phyloP scores from a whole-genome alignment of 2,329 filamentous ascomycete genomes.

The Ophiostoma perfectum region DNA sequence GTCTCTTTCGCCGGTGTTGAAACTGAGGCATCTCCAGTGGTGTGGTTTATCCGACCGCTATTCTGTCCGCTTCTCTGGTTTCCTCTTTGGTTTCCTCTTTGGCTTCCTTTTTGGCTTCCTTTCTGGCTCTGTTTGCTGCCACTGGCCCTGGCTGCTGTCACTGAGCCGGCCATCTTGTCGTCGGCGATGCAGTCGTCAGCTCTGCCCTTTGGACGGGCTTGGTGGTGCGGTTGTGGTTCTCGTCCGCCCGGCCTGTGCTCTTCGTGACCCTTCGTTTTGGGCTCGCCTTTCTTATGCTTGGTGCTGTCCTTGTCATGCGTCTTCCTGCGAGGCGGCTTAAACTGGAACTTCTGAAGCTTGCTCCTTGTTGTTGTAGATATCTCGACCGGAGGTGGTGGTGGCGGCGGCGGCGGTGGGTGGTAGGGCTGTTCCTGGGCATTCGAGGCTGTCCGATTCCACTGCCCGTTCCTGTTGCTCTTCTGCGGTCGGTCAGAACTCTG shows the following conservation, averaged over 20 bases:
- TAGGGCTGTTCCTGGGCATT: slow-evolving; percentile 33
- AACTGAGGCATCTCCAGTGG: background rate
- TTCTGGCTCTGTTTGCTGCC: background rate
- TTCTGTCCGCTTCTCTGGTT: background rate
- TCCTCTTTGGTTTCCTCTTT: background rate
- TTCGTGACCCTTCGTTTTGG: background rate
- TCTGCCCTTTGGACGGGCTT: slow-evolving; percentile 8
- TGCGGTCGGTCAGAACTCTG: background rate
- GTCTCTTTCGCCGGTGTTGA: background rate
- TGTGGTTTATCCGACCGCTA: too few species aligned
- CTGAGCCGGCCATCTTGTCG: background rate
- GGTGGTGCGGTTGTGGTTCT: background rate
- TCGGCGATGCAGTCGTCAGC: background rate
- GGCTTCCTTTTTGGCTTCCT: background rate
- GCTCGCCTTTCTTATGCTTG: background rate
- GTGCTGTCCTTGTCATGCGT: background rate
- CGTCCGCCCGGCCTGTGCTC: background rate
- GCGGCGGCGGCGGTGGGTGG: slow-evolving; percentile 29
- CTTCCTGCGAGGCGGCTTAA: slow-evolving; percentile 36
- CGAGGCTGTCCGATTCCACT: slow-evolving; percentile 34
- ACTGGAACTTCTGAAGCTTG: slow-evolving; percentile 55
- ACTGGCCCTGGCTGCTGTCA: background rate
- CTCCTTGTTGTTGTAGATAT: slow-evolving; percentile 56
- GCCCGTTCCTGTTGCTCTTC: slow-evolving; percentile 35
- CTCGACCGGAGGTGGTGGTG: slow-evolving; percentile 39